A percentile compares a stretch with the other conserved stretches of the same genome.
Evolutionary conservation across 108 stramenopile species (phyloP).

Genomic region (Cyclotella baltica): DNA sequence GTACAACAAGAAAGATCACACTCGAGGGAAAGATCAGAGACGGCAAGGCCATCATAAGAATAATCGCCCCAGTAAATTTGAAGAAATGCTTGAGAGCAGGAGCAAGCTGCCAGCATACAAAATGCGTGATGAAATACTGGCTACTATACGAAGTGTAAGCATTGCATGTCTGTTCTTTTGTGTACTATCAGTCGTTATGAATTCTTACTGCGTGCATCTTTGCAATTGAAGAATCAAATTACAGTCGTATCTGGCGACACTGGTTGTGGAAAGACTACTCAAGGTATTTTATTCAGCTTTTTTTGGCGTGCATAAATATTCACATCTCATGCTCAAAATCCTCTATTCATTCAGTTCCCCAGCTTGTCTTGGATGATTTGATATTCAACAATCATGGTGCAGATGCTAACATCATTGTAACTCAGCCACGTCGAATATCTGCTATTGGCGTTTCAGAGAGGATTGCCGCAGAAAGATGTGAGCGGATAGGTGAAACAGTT

Average conservation of each 20-base stretch:
- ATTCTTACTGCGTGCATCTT: no score
- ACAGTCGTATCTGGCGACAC: conserved; percentile 82
- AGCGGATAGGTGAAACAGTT: conserved; percentile 78
- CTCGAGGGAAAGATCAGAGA: conserved; percentile 25
- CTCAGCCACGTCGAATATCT: conserved; percentile 91
- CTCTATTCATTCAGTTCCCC: conserved; percentile 59
- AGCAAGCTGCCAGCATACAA: conserved; percentile 72
- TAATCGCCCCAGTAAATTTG: conserved; percentile 34
- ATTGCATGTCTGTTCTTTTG: no score
- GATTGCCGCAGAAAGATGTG: conserved; percentile 86
- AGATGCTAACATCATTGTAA: conserved; percentile 83
- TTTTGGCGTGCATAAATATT: not conserved
- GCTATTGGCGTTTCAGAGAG: conserved; percentile 94
- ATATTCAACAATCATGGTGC: conserved; percentile 76
- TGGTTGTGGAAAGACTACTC: conserved; percentile 75
- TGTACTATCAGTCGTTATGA: no score
- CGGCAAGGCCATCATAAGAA: not conserved
- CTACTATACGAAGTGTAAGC: conserved; percentile 58
- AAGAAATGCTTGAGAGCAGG: conserved; percentile 53
- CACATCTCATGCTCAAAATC: not conserved
- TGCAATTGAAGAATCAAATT: no score
- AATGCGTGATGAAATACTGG: conserved; percentile 62
- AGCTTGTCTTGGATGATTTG: conserved; percentile 88
- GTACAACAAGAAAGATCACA: no score
- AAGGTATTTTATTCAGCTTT: not conserved